Conservation (phyloP, 768 basidiomycete genomes). For the Pulveroboletus ravenelii region DNA sequence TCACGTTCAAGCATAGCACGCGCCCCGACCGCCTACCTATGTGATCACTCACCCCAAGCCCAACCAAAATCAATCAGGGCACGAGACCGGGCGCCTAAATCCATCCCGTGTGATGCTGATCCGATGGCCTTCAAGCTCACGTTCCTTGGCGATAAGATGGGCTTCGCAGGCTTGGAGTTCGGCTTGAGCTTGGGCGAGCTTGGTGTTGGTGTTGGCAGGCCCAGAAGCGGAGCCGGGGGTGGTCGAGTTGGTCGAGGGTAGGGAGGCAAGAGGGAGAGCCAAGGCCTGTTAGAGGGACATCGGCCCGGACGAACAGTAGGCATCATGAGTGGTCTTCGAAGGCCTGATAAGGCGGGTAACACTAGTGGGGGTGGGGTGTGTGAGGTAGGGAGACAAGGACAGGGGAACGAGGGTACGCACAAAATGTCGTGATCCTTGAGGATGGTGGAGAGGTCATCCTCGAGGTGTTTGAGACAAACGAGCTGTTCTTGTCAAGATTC, state of each 20-base stretch:
- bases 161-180: constrained; percentile 81
- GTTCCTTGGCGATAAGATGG: constrained; percentile 66
- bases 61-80: too few species aligned
- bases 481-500: constrained; percentile 66
- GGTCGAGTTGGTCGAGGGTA: constrained; percentile 31
- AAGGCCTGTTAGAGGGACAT: constrained; percentile 18
- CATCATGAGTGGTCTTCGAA: constrained; percentile 50
- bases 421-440: constrained; percentile 84
- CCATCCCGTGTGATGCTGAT: too few species aligned
- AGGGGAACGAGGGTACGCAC: constrained; percentile 41
- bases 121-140: constrained; percentile 57
- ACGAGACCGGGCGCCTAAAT: too few species aligned
- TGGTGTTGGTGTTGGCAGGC: constrained; percentile 30
- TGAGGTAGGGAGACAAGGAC: not conserved
- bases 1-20: too few species aligned
- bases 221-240: constrained; percentile 18
- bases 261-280: constrained; percentile 44
- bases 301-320: constrained; percentile 29
- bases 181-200: constrained; percentile 62
- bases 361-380: too few species aligned
- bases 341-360: constrained; percentile 77
- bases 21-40: too few species aligned
- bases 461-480: constrained; percentile 54
- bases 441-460: constrained; percentile 71
- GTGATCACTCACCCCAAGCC: too few species aligned